Percentiles rank a stretch among this genome's conserved stretches.
phyloP scores from a whole-genome alignment of 2,329 filamentous ascomycete species.

The Sodiomyces alkalinus region DNA sequence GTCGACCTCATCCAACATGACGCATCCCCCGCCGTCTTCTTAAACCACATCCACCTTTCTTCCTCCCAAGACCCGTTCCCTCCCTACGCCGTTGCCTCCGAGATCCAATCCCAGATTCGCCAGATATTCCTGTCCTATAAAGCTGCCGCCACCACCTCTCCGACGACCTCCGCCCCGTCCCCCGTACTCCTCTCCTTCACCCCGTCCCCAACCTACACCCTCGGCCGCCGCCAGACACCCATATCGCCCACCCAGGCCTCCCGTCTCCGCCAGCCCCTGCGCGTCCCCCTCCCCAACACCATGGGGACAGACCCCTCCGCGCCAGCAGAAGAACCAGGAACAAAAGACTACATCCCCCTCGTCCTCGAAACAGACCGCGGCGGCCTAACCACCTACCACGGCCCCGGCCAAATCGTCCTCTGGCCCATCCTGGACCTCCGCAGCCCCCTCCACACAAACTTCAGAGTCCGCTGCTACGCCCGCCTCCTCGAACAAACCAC shows the following conservation, averaged over 20 bases:
- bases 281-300: slow-evolving; percentile 12
- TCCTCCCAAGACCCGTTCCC: not conserved
- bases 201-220: slow-evolving; percentile 72
- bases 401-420: slow-evolving; percentile 81
- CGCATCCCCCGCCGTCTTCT: slow-evolving; percentile 1
- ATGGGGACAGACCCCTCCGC: no score
- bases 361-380: slow-evolving; percentile 64
- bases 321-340: slow-evolving; percentile 13
- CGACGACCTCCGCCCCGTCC: slow-evolving; percentile 28
- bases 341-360: slow-evolving; percentile 31
- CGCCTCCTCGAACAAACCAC: slow-evolving; percentile 63
- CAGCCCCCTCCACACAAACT: slow-evolving; percentile 32
- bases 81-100: slow-evolving; percentile 5
- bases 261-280: slow-evolving; percentile 26
- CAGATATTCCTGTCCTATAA: slow-evolving; percentile 20
- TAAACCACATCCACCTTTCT: slow-evolving; percentile 6
- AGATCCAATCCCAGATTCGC: slow-evolving; percentile 13
- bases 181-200: slow-evolving; percentile 73
- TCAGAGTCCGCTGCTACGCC: slow-evolving; percentile 65
- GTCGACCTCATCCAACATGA: not conserved
- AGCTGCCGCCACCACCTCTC: no score
- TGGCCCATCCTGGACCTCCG: slow-evolving; percentile 82
- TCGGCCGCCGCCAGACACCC: slow-evolving; percentile 62
- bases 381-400: slow-evolving; percentile 88
- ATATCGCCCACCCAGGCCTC: slow-evolving; percentile 30